These are phyloP conservation scores for Candida insectorum DNA, from an alignment of 805 yeast genomes.

Conservation along the genomic window DNA sequence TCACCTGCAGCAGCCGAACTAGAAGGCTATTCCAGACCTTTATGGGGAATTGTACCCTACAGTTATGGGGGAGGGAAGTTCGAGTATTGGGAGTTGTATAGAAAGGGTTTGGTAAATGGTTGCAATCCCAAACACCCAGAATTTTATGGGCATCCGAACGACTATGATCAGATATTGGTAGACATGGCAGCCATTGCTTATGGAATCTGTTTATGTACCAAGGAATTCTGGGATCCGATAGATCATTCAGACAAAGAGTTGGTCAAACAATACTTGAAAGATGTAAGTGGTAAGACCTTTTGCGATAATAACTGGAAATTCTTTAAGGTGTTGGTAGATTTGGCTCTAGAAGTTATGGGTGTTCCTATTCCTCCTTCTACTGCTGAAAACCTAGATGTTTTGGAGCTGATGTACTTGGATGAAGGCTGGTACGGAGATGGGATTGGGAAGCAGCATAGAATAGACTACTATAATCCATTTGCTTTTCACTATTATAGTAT, in stretches of 20 bases:
- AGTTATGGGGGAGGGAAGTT: too few relatives aligned
- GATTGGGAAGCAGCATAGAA: conserved; percentile 19
- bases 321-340: conserved; percentile 23
- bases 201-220: too few relatives aligned
- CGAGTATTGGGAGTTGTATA: conserved; percentile 19
- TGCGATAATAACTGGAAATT: conserved; percentile 22
- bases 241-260: too few relatives aligned
- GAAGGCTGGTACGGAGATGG: conserved; percentile 33
- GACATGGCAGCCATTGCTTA: conserved; percentile 27
- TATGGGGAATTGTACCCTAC: conserved; percentile 27
- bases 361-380: conserved; percentile 8
- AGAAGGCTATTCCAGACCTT: conserved; percentile 25
- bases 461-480: conserved; percentile 27
- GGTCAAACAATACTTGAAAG: conserved; percentile 16
- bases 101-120: conserved; percentile 22
- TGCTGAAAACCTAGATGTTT: conserved; percentile 15
- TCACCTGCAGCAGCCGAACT: conserved; percentile 18
- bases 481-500: conserved; percentile 27
- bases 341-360: conserved; percentile 21
- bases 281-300: conserved; percentile 14
- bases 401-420: conserved; percentile 18
- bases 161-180: conserved; percentile 21
- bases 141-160: conserved; percentile 22
- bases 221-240: too few relatives aligned
- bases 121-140: conserved; percentile 21